phyloP scores from a whole-genome alignment of 768 basidiomycete species.

The Mycena albidolilacea region DNA sequence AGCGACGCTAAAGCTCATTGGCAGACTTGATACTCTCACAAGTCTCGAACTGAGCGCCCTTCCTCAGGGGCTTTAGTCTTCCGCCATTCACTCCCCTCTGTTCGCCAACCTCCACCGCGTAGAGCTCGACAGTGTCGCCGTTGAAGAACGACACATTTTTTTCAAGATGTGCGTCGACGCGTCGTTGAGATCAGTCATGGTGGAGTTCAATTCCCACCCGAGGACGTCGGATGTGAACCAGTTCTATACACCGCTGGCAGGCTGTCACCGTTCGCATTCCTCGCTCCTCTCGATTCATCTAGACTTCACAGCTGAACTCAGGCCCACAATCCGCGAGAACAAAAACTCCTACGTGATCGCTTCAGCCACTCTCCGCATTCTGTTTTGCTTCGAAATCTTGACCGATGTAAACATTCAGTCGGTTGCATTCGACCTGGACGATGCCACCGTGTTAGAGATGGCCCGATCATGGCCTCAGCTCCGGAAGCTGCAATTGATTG shows the following conservation, averaged over 20 bases:
- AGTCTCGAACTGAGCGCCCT: neutral
- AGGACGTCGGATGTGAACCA: neutral
- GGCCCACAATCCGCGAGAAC: neutral
- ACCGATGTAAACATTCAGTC: neutral
- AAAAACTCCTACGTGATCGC: too few species aligned
- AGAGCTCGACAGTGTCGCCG: neutral
- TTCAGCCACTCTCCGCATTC: neutral
- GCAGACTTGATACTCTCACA: neutral
- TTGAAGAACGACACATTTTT: neutral
- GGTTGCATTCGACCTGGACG: neutral
- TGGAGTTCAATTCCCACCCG: neutral
- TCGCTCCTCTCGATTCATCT: neutral
- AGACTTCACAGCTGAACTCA: too few species aligned
- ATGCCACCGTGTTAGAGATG: conserved; percentile 1
- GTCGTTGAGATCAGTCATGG: neutral
- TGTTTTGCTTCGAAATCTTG: neutral
- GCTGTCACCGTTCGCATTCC: neutral
- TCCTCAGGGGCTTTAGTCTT: neutral
- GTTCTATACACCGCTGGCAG: neutral
- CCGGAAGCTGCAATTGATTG: neutral
- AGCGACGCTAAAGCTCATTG: neutral
- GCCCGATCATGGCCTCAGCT: neutral
- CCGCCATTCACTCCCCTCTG: neutral
- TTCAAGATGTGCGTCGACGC: neutral
- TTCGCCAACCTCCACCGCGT: neutral